Conservation (phyloP, 257 asterid species). For the Capsicum baccatum region DNA sequence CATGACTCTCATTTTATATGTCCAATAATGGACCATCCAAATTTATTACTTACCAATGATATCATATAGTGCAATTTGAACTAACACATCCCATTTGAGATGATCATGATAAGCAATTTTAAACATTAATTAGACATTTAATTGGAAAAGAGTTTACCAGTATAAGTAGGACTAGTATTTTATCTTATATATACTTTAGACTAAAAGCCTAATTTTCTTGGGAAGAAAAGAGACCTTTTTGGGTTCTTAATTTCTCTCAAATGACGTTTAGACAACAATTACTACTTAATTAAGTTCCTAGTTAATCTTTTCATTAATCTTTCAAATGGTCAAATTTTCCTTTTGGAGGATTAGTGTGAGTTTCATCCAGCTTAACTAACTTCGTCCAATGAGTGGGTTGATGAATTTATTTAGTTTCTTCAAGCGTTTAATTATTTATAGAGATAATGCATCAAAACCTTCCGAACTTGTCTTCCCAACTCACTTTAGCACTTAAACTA, state of each 20-base stretch:
- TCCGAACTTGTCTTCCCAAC: too few relatives aligned
- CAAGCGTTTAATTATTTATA: too few relatives aligned
- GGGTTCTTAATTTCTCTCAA: background rate
- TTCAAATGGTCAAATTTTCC: background rate
- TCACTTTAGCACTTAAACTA: too few relatives aligned
- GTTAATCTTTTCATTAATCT: background rate
- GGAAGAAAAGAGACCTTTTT: background rate
- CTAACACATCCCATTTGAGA: background rate
- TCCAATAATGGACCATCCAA: background rate
- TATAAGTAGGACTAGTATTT: background rate
- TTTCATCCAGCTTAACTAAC: background rate
- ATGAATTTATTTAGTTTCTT: too few relatives aligned
- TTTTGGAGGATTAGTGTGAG: background rate
- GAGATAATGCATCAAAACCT: too few relatives aligned
- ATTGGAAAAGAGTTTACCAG: background rate
- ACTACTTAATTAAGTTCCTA: too few relatives aligned
- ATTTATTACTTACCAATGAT: conserved; percentile 14
- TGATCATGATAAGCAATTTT: background rate
- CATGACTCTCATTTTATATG: background rate
- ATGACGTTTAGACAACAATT: background rate
- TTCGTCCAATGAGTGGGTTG: too few relatives aligned
- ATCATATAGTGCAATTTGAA: conserved; percentile 10
- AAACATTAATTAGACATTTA: background rate
- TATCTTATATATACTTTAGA: background rate
- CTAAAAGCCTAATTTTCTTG: background rate